phyloP scores from a whole-genome alignment of 1,284 basidiomycete genomes.

The Albatrellus sp. region DNA sequence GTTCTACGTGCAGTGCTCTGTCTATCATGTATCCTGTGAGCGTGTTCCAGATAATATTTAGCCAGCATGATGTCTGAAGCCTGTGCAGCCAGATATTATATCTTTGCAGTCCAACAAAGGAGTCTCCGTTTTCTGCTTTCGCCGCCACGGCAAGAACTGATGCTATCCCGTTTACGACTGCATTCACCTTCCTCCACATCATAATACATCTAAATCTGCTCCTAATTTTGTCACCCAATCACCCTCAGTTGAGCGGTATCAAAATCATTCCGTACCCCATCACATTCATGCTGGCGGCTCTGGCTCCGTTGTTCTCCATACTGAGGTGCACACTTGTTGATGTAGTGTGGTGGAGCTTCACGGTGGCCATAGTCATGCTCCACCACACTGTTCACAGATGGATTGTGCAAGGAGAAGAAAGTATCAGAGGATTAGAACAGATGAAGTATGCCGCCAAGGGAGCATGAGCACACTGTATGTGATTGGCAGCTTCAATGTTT shows the following conservation, averaged over 20 bases:
- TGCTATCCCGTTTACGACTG: neutral
- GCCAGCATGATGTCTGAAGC: constrained; percentile 11
- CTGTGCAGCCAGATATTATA: neutral
- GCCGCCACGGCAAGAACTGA: neutral
- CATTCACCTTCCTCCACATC: constrained; percentile 3
- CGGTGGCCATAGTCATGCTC: constrained; percentile 25
- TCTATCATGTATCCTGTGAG: constrained; percentile 34
- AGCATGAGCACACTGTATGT: constrained; percentile 20
- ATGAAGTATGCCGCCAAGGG: constrained; percentile 41
- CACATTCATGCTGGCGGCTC: constrained; percentile 29
- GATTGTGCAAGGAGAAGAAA: constrained; percentile 29
- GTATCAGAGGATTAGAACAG: constrained; percentile 36
- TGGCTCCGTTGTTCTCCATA: constrained; percentile 33
- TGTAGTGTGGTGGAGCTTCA: constrained; percentile 38
- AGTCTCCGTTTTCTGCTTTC: neutral
- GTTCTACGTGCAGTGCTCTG: constrained; percentile 26
- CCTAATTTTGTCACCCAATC: constrained; percentile 15
- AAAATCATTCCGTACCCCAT: constrained; percentile 28
- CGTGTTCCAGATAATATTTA: constrained; percentile 29
- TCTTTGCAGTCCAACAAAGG: neutral
- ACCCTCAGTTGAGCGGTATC: neutral
- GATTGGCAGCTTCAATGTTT: too few species aligned
- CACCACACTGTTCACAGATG: constrained; percentile 30
- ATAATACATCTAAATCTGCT: constrained; percentile 31
- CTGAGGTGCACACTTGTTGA: constrained; percentile 36